A percentile compares a stretch with the other conserved stretches of the same genome.
These are phyloP conservation scores for Aspergillus terreus DNA, from an alignment of 2,329 filamentous ascomycete species.

Conservation along the genomic window DNA sequence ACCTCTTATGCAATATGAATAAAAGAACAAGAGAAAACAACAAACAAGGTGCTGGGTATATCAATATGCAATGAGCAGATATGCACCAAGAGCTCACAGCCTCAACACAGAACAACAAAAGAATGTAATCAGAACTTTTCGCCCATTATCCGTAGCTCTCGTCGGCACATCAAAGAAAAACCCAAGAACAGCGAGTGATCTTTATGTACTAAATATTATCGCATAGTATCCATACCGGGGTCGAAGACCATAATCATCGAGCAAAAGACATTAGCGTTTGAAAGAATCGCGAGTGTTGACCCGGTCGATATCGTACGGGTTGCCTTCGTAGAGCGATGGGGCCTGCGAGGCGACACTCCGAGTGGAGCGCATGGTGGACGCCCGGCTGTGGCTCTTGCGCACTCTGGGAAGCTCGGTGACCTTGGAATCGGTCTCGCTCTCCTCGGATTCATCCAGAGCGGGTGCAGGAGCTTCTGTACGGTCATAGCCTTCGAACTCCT, in stretches of 20 bases:
- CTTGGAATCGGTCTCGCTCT: slow-evolving; percentile 4
- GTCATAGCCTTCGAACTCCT: slow-evolving; percentile 1
- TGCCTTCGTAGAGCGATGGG: slow-evolving; percentile 15
- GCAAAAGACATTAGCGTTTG: slow-evolving; percentile 12
- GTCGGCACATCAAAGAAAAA: neutral
- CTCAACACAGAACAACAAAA: neutral
- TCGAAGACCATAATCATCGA: neutral
- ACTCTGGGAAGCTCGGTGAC: slow-evolving; percentile 12
- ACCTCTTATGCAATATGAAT: neutral
- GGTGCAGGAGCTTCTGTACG: neutral
- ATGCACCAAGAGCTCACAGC: neutral
- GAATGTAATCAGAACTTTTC: neutral
- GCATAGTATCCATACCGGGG: neutral
- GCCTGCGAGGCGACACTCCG: slow-evolving; percentile 18
- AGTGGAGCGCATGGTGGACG: slow-evolving; percentile 4
- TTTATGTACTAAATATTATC: neutral
- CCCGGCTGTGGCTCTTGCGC: slow-evolving; percentile 5
- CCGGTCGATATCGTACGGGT: slow-evolving; percentile 24
- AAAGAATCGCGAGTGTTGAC: slow-evolving; percentile 21
- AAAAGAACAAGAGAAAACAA: neutral
- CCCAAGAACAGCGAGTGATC: neutral
- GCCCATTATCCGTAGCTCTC: neutral
- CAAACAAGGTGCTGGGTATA: neutral
- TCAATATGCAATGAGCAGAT: neutral
- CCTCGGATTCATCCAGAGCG: neutral